phyloP scores from a whole-genome alignment of 2,329 filamentous ascomycete species.

The Chaetomium strumarium region DNA sequence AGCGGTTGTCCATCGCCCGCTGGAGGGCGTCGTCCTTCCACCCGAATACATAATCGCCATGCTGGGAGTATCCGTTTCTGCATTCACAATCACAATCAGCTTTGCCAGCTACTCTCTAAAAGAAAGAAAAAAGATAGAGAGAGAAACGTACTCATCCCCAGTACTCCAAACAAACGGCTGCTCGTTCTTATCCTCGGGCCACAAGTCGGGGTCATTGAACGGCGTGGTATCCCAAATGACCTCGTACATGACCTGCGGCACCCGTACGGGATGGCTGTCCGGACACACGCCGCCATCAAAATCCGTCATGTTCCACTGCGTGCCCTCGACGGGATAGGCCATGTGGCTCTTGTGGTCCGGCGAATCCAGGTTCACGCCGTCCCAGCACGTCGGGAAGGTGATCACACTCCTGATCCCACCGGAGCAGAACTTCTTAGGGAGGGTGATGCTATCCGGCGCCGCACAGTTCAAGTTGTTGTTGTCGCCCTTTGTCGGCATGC shows the following conservation, averaged over 20 bases:
- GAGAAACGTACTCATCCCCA: slow-evolving; percentile 11
- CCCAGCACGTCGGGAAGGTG: slow-evolving; percentile 46
- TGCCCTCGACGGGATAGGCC: slow-evolving; percentile 9
- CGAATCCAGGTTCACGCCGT: slow-evolving; percentile 44
- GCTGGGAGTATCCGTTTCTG: slow-evolving; percentile 23
- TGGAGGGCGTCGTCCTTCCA: slow-evolving; percentile 12
- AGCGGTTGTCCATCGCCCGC: slow-evolving; percentile 15
- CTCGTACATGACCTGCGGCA: slow-evolving; percentile 37
- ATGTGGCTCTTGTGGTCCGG: slow-evolving; percentile 35
- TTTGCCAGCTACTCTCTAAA: slow-evolving; percentile 4
- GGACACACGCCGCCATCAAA: slow-evolving; percentile 28
- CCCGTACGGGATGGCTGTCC: slow-evolving; percentile 32
- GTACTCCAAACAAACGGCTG: slow-evolving; percentile 19
- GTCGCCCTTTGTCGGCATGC: slow-evolving; percentile 28
- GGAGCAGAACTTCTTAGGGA: slow-evolving; percentile 8
- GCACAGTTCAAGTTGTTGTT: slow-evolving; percentile 21
- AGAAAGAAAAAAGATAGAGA: background rate
- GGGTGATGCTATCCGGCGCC: slow-evolving; percentile 33
- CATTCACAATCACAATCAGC: slow-evolving; percentile 9
- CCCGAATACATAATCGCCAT: slow-evolving; percentile 18
- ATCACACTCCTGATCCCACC: slow-evolving; percentile 13
- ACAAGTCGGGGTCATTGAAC: slow-evolving; percentile 10
- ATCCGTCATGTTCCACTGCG: background rate
- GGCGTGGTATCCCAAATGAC: slow-evolving; percentile 18
- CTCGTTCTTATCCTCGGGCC: slow-evolving; percentile 10